Conservation (phyloP, 176 grass and related monocot genomes). For the Aegilops tauschii region DNA sequence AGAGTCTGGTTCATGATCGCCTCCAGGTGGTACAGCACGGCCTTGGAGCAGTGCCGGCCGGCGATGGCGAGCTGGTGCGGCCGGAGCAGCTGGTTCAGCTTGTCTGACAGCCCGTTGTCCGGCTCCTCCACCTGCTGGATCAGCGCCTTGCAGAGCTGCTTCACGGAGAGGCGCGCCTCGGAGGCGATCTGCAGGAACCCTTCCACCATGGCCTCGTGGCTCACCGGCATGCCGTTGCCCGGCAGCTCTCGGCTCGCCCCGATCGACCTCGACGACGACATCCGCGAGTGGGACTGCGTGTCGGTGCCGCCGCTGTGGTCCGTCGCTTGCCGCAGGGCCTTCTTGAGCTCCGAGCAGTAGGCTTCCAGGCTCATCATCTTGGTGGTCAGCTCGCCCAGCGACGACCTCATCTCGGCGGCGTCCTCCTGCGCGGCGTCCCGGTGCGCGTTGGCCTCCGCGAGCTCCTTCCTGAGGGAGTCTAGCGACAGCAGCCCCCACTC, state of each 20-base stretch:
- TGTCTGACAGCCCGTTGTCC: slow-evolving; percentile 47
- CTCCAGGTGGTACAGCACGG: slow-evolving; percentile 65
- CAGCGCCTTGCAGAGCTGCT: slow-evolving; percentile 74
- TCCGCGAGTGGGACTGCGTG: slow-evolving; percentile 43
- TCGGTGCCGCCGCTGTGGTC: slow-evolving; percentile 12
- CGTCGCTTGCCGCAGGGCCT: slow-evolving; percentile 55
- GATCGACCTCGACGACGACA: slow-evolving; percentile 46
- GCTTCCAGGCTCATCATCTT: slow-evolving; percentile 68
- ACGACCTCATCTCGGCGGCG: slow-evolving; percentile 60
- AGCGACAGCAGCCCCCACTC: slow-evolving; percentile 80
- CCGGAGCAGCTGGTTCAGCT: slow-evolving; percentile 55
- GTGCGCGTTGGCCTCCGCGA: slow-evolving; percentile 63
- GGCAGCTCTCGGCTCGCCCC: slow-evolving; percentile 33
- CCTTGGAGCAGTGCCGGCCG: slow-evolving; percentile 50
- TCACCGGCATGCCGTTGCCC: slow-evolving; percentile 41
- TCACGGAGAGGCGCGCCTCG: slow-evolving; percentile 69
- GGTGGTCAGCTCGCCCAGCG: slow-evolving; percentile 60
- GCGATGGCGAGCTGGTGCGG: slow-evolving; percentile 42
- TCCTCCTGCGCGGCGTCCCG: slow-evolving; percentile 72
- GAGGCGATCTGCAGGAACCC: slow-evolving; percentile 91
- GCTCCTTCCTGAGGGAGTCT: slow-evolving; percentile 69
- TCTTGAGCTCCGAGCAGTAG: slow-evolving; percentile 82
- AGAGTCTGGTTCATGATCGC: slow-evolving; percentile 65
- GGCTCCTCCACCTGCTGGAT: slow-evolving; percentile 57
- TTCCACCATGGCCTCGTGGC: slow-evolving; percentile 83